phyloP scores from a whole-genome alignment of 176 grass and related monocot species.

The Pontederia paniculata region DNA sequence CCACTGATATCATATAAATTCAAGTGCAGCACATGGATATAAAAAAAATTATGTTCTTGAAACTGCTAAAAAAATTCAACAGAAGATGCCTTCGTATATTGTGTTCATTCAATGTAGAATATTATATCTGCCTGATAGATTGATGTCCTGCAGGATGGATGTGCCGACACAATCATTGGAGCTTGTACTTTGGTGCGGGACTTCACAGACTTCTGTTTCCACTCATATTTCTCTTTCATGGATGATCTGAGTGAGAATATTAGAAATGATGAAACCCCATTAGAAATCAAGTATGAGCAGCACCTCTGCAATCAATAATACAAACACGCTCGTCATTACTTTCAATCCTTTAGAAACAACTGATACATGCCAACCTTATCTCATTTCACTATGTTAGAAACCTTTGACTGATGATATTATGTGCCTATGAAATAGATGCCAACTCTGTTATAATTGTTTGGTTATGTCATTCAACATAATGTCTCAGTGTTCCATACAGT shows the following conservation, averaged over 20 bases:
- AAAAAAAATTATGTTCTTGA: too few relatives aligned
- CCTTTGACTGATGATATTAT: too few relatives aligned
- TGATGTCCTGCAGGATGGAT: slow-evolving; percentile 44
- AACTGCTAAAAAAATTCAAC: too few relatives aligned
- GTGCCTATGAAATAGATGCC: too few relatives aligned
- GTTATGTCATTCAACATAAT: too few relatives aligned
- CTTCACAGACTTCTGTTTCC: slow-evolving; percentile 78
- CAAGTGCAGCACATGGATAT: too few relatives aligned
- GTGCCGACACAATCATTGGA: slow-evolving; percentile 32
- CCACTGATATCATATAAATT: too few relatives aligned
- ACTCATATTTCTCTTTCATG: slow-evolving; percentile 89
- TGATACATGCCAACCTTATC: background rate
- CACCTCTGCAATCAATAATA: background rate
- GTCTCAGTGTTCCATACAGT: too few relatives aligned
- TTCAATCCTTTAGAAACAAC: background rate
- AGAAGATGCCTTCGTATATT: too few relatives aligned
- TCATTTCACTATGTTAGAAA: background rate
- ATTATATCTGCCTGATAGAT: background rate
- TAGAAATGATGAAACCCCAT: slow-evolving; percentile 39
- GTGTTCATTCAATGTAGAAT: too few relatives aligned
- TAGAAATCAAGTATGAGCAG: slow-evolving; percentile 61
- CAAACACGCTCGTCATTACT: background rate
- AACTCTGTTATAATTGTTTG: too few relatives aligned
- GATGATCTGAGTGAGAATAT: slow-evolving; percentile 60
- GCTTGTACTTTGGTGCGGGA: slow-evolving; percentile 58